These are phyloP conservation scores for Aureobasidium melanogenum DNA, from an alignment of 2,329 filamentous ascomycete genomes.

Conservation along the genomic window DNA sequence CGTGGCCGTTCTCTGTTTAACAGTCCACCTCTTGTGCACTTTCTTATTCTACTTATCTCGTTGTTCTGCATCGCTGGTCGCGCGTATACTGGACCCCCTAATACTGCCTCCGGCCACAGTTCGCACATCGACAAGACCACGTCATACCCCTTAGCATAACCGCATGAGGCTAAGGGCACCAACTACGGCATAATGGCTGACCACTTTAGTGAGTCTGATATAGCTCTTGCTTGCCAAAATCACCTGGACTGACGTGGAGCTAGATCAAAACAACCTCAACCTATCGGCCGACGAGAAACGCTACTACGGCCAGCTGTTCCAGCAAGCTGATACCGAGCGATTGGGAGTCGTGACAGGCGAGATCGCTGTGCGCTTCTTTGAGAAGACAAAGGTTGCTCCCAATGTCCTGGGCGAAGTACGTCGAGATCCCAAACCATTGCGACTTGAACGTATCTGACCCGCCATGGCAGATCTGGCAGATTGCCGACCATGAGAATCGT, in stretches of 20 bases:
- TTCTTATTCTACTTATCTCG: neutral
- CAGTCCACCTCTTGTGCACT: neutral
- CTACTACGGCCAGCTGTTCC: slow-evolving; percentile 86
- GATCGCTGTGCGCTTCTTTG: slow-evolving; percentile 93
- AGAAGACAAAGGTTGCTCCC: slow-evolving; percentile 84
- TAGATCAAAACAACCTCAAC: slow-evolving; percentile 43
- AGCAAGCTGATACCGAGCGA: slow-evolving; percentile 82
- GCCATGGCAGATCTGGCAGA: slow-evolving; percentile 84
- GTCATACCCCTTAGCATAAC: slow-evolving; percentile 6
- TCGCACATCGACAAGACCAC: neutral
- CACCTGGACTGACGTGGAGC: slow-evolving; percentile 9
- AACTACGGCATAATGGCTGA: slow-evolving; percentile 10
- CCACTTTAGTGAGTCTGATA: slow-evolving; percentile 12
- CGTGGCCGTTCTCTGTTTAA: neutral
- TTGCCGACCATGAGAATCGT: slow-evolving; percentile 92
- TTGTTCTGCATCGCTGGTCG: neutral
- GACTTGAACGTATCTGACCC: neutral
- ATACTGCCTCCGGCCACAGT: neutral
- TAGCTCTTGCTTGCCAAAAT: no score
- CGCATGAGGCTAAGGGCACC: neutral
- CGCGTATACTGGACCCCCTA: neutral
- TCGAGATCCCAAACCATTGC: slow-evolving; percentile 14
- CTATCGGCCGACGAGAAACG: slow-evolving; percentile 87
- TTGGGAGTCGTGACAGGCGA: slow-evolving; percentile 94
- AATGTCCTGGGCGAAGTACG: slow-evolving; percentile 78